Conservation (phyloP, 345 rosid genomes). For the Balakata baccata region DNA sequence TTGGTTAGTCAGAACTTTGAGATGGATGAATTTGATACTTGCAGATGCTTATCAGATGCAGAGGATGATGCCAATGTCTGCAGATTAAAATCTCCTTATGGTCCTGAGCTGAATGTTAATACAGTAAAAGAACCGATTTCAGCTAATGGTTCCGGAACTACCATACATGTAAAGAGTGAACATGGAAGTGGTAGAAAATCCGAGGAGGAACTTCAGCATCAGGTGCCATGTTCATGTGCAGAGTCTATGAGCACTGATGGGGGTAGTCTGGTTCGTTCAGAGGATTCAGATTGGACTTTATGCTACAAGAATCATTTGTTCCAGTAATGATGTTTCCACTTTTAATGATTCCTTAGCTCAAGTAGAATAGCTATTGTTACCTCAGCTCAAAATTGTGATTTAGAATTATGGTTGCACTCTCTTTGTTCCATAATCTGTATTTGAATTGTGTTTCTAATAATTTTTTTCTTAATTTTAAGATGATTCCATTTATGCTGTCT, state of each 20-base stretch:
- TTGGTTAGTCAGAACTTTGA: constrained; percentile 50
- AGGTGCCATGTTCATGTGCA: constrained; percentile 42
- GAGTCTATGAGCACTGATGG: constrained; percentile 79
- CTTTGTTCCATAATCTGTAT: neutral
- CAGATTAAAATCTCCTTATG: constrained; percentile 18
- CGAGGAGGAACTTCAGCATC: constrained; percentile 26
- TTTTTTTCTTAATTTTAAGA: constrained; percentile 3
- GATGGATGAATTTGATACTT: constrained; percentile 64
- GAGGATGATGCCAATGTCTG: constrained; percentile 40
- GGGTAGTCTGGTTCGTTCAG: constrained; percentile 58
- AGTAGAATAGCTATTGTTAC: constrained; percentile 9
- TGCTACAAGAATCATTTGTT: constrained; percentile 75
- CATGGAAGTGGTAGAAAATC: constrained; percentile 22
- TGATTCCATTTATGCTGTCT: neutral
- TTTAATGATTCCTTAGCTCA: constrained; percentile 21
- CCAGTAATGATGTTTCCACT: constrained; percentile 21
- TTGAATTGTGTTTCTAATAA: neutral
- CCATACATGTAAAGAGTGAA: constrained; percentile 7
- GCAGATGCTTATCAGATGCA: constrained; percentile 62
- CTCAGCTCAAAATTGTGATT: constrained; percentile 2
- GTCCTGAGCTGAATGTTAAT: constrained; percentile 23
- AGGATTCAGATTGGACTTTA: constrained; percentile 80
- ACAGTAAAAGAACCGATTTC: constrained; percentile 14
- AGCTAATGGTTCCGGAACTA: neutral
- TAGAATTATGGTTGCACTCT: constrained; percentile 10